Evolutionary conservation across 2,329 filamentous ascomycete species (phyloP).

Genomic region (Sclerotinia sclerotiorum): DNA sequence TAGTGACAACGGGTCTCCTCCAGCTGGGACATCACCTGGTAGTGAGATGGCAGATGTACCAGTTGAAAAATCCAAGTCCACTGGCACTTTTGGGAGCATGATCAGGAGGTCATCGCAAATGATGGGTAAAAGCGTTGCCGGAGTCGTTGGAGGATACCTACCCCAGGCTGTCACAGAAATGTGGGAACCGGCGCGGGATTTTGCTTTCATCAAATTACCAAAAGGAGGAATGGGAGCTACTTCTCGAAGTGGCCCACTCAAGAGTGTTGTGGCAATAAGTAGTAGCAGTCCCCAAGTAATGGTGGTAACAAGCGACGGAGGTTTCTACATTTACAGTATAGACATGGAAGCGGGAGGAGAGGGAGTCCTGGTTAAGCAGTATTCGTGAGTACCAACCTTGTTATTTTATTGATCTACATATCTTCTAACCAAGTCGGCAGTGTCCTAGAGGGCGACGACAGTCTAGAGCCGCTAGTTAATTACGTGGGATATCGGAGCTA

Average conservation of each 20-base stretch:
- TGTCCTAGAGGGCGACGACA: conserved; percentile 40
- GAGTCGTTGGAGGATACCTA: conserved; percentile 86
- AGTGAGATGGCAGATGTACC: conserved; percentile 36
- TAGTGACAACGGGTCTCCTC: conserved; percentile 54
- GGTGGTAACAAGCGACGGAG: conserved; percentile 95
- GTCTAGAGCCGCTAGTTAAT: conserved; percentile 38
- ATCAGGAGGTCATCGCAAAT: conserved; percentile 93
- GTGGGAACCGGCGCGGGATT: conserved; percentile 93
- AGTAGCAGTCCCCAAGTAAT: conserved; percentile 93
- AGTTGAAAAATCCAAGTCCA: conserved; percentile 49
- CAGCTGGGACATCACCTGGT: conserved; percentile 36
- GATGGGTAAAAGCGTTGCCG: conserved; percentile 84
- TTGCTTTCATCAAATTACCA: conserved; percentile 93
- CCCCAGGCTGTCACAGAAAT: conserved; percentile 94
- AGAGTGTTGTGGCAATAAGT: conserved; percentile 97
- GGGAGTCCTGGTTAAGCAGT: conserved; percentile 86
- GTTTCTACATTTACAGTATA: conserved; percentile 92
- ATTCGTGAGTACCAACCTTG: conserved; percentile 67
- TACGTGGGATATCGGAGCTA: conserved; percentile 28
- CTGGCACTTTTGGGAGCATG: conserved; percentile 85
- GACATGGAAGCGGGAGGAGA: conserved; percentile 94
- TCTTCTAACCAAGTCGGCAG: conserved; percentile 26
- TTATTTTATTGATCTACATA: conserved; percentile 7
- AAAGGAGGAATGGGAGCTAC: conserved; percentile 49
- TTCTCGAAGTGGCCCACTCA: conserved; percentile 55